Percentiles rank a stretch among this genome's conserved stretches.
phyloP scores from a whole-genome alignment of 176 grass and related monocot species.

The Poa annua region DNA sequence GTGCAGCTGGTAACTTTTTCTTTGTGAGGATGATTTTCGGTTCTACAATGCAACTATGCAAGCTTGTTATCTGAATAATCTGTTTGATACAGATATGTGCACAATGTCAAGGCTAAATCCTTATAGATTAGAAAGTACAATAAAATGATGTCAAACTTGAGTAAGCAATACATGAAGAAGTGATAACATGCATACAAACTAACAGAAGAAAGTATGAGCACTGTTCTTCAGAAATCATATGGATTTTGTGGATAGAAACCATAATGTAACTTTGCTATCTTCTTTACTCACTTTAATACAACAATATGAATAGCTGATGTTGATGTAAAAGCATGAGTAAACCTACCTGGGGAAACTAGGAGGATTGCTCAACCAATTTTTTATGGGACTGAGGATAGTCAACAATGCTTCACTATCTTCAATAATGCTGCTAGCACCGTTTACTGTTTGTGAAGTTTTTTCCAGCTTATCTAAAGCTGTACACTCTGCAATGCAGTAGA shows the following conservation, averaged over 20 bases:
- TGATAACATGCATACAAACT: constrained; percentile 3
- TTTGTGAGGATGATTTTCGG: neutral
- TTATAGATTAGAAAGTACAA: constrained; percentile 20
- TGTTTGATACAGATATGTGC: neutral
- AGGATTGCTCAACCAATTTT: constrained; percentile 63
- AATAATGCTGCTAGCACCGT: constrained; percentile 74
- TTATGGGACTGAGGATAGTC: constrained; percentile 69
- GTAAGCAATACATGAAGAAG: constrained; percentile 4
- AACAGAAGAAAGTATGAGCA: neutral
- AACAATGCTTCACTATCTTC: constrained; percentile 71
- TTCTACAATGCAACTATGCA: constrained; percentile 1
- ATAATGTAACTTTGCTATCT: constrained; percentile 8
- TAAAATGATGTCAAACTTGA: constrained; percentile 20
- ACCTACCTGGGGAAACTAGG: constrained; percentile 61
- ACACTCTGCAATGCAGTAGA: constrained; percentile 54
- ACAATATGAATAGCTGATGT: neutral
- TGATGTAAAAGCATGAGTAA: constrained; percentile 27
- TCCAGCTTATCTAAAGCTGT: constrained; percentile 84
- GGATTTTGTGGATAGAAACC: constrained; percentile 22
- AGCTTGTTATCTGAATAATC: constrained; percentile 12
- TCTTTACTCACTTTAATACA: constrained; percentile 4
- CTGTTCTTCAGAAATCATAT: constrained; percentile 10
- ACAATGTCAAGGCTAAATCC: constrained; percentile 16
- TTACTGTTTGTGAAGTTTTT: constrained; percentile 84
- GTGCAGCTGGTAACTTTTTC: constrained; percentile 20